phyloP scores from a whole-genome alignment of 2,329 filamentous ascomycete genomes.

The Aureobasidium zeae region DNA sequence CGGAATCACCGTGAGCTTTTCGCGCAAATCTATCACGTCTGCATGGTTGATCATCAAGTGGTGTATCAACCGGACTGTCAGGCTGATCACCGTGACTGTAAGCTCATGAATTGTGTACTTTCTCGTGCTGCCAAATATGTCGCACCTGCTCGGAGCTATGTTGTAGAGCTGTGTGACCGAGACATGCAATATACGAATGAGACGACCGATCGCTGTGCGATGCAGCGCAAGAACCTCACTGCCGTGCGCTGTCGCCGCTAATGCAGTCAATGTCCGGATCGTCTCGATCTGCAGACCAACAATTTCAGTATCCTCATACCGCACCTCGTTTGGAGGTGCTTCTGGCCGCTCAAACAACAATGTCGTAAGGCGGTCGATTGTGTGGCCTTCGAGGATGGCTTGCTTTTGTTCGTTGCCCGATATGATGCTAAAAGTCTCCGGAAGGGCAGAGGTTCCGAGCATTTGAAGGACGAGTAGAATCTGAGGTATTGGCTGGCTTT shows the following conservation, averaged over 20 bases:
- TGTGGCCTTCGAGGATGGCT: constrained; percentile 30
- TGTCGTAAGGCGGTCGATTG: constrained; percentile 55
- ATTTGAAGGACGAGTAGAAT: constrained; percentile 57
- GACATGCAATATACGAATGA: constrained; percentile 68
- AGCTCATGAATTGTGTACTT: constrained; percentile 29
- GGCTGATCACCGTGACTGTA: constrained; percentile 47
- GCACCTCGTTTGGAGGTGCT: constrained; percentile 33
- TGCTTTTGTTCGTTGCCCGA: constrained; percentile 36
- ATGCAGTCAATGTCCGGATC: constrained; percentile 42
- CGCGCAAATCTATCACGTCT: constrained; percentile 53
- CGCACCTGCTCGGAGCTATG: constrained; percentile 28
- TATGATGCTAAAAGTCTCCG: constrained; percentile 58
- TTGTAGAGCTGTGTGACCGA: constrained; percentile 54
- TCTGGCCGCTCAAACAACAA: constrained; percentile 50
- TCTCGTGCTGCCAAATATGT: neutral
- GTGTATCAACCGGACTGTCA: constrained; percentile 51
- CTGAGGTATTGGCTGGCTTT: constrained; percentile 54
- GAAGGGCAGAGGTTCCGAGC: constrained; percentile 56
- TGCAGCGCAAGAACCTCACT: constrained; percentile 58
- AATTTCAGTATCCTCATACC: constrained; percentile 32
- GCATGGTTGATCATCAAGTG: constrained; percentile 48
- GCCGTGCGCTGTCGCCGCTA: constrained; percentile 55
- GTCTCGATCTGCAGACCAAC: constrained; percentile 40
- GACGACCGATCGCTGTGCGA: constrained; percentile 59
- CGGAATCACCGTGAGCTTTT: constrained; percentile 59